These are phyloP conservation scores for Begonia masoniana DNA, from an alignment of 306 rosid genomes.

Conservation along the genomic window DNA sequence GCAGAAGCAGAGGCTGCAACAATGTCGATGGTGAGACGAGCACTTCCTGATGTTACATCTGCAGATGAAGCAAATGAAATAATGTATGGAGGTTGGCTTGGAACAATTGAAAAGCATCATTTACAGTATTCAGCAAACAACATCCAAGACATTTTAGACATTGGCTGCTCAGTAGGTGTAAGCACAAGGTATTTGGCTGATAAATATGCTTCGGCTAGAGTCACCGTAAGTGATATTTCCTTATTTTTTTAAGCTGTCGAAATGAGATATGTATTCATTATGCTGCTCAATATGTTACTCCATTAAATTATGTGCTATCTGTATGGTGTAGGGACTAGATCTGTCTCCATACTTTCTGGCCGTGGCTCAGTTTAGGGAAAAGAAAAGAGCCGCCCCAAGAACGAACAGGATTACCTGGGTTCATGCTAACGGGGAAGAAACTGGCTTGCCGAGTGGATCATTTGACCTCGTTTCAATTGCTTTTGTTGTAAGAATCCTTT, in stretches of 20 bases:
- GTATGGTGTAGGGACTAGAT: conserved; percentile 46
- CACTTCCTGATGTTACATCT: conserved; percentile 38
- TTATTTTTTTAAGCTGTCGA: not conserved
- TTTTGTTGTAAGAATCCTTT: conserved; percentile 29
- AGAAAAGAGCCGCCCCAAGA: conserved; percentile 18
- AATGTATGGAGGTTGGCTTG: conserved; percentile 44
- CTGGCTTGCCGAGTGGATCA: conserved; percentile 42
- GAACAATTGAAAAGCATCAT: conserved; percentile 42
- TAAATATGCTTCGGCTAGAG: conserved; percentile 40
- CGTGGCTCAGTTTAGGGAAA: conserved; percentile 51
- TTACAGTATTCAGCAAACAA: conserved; percentile 26
- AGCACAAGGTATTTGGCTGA: conserved; percentile 47
- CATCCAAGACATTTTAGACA: conserved; percentile 38
- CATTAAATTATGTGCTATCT: conserved; percentile 11
- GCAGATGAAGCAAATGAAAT: conserved; percentile 34
- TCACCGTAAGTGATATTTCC: conserved; percentile 31
- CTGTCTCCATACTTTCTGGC: conserved; percentile 61
- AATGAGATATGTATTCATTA: too few relatives aligned
- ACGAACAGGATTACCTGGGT: conserved; percentile 39
- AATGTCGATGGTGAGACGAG: conserved; percentile 38
- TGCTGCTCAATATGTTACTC: too few relatives aligned
- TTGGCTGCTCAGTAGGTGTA: conserved; percentile 50
- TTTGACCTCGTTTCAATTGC: conserved; percentile 45
- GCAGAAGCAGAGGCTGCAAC: conserved; percentile 72
- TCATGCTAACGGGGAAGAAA: conserved; percentile 55